phyloP scores from a whole-genome alignment of 1,284 basidiomycete genomes.

The Naganishia sp. region DNA sequence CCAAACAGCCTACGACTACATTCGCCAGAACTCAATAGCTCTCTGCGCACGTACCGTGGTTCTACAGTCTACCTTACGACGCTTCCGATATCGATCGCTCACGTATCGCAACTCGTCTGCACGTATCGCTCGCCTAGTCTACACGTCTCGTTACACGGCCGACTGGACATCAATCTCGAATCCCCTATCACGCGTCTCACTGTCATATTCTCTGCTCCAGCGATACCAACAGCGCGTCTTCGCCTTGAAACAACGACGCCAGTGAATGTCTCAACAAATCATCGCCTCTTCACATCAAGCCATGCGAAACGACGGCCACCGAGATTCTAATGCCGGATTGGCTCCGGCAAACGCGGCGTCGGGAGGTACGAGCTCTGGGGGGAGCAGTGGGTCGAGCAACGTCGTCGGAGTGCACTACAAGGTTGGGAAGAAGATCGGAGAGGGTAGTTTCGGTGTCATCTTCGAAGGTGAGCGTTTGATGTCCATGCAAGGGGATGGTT shows the following conservation, averaged over 20 bases:
- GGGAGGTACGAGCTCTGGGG: conserved; percentile 8
- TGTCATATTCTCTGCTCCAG: not conserved
- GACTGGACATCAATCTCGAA: no score
- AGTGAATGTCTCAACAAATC: conserved; percentile 29
- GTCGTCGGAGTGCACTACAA: conserved; percentile 62
- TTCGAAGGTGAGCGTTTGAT: conserved; percentile 70
- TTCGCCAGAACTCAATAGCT: not conserved
- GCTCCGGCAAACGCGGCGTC: not conserved
- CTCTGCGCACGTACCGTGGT: conserved; percentile 8
- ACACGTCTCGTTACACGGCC: no score
- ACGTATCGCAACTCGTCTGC: not conserved
- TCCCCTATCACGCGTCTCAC: not conserved
- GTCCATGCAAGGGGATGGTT: not conserved
- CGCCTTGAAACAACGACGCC: not conserved
- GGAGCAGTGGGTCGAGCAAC: conserved; percentile 48
- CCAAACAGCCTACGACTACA: not conserved
- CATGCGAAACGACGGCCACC: conserved; percentile 28
- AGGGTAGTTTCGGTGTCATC: conserved; percentile 92
- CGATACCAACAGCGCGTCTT: not conserved
- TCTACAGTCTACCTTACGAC: no score
- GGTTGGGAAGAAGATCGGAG: conserved; percentile 64
- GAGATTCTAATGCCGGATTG: conserved; percentile 20
- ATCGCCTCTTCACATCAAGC: conserved; percentile 28
- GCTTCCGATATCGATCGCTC: not conserved
- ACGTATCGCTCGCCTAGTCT: no score